phyloP scores from a whole-genome alignment of 2,329 filamentous ascomycete genomes.

The Diaporthe sp. region DNA sequence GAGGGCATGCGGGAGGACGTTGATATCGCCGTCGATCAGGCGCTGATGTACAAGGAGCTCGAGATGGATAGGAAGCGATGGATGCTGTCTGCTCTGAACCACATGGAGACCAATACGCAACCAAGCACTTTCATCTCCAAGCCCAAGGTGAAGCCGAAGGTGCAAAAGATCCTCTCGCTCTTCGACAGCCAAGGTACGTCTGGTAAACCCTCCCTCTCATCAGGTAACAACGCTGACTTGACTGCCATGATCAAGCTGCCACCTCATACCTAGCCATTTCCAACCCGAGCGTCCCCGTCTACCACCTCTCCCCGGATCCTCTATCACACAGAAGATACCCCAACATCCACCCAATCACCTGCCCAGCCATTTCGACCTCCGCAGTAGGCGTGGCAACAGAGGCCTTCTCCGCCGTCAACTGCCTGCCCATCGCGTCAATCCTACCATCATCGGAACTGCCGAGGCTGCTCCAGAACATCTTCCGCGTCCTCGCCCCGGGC shows the following conservation, averaged over 20 bases:
- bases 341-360: constrained; percentile 52
- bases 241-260: constrained; percentile 49
- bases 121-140: constrained; percentile 25
- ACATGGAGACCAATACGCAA: constrained; percentile 50
- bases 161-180: constrained; percentile 56
- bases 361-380: constrained; percentile 49
- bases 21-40: constrained; percentile 46
- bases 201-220: constrained; percentile 37
- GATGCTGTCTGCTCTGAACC: constrained; percentile 55
- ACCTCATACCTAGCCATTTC: constrained; percentile 60
- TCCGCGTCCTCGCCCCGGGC: constrained; percentile 63
- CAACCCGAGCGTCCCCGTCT: constrained; percentile 52
- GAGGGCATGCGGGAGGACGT: neutral
- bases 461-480: constrained; percentile 64
- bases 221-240: constrained; percentile 4
- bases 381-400: constrained; percentile 51
- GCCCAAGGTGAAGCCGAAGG: constrained; percentile 37
- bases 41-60: constrained; percentile 59
- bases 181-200: constrained; percentile 62
- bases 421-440: constrained; percentile 65
- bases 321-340: constrained; percentile 50
- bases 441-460: constrained; percentile 68
- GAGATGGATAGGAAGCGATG: constrained; percentile 55
- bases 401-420: constrained; percentile 61
- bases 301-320: constrained; percentile 57